Evolutionary conservation across 768 basidiomycete species (phyloP), one percentile per base, ranked within the genome.

Genomic region (Termitomyces sp.): DNA sequence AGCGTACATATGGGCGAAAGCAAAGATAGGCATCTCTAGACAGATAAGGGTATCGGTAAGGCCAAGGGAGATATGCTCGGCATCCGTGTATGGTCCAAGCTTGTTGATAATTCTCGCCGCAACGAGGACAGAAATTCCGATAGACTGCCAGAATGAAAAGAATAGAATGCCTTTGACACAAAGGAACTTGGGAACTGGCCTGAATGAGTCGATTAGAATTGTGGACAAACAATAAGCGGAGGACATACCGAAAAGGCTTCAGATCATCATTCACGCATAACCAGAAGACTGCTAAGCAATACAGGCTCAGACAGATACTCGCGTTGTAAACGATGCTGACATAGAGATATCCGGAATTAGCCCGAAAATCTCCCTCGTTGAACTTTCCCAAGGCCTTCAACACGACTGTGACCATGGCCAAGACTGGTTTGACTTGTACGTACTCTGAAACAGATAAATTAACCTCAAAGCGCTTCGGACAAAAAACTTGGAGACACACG

Each of bases 131-230:
- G 94, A 95, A 52, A 99, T 83, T 49, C 68, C 83, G 52, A 96
- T 82, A 23, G 90, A 86, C 71, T 99, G 97, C 97, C 97, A 99
- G 77, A 99, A 99, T 2, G 92, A 95, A 73, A 97, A 96, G 80
- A 98, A 98, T 23, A 99, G 80, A 64, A 99, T 94, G 48, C 96
- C 96, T 70, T 99, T 99, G 65, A 99, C 95, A 70, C 95, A 99
- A 30, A 98, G 86, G 74, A 99, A 99, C 72, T 99, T 99, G 3
- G 97, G 94, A 64, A 95, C 84, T 0, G 94, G 94, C 12, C 96
- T 89, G 66, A 23, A 62, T 30, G 62, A 52, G 26, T 26, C 36
- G 33, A 3, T 46, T 56, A 61, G 14, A 59, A 55, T 52, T 46
- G 23, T 54, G 30, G 10, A 49, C 23, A 1, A 50, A 35, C 47